Evolutionary conservation across 768 basidiomycete genomes (phyloP).

Genomic region (Leccinellum luteum): DNA sequence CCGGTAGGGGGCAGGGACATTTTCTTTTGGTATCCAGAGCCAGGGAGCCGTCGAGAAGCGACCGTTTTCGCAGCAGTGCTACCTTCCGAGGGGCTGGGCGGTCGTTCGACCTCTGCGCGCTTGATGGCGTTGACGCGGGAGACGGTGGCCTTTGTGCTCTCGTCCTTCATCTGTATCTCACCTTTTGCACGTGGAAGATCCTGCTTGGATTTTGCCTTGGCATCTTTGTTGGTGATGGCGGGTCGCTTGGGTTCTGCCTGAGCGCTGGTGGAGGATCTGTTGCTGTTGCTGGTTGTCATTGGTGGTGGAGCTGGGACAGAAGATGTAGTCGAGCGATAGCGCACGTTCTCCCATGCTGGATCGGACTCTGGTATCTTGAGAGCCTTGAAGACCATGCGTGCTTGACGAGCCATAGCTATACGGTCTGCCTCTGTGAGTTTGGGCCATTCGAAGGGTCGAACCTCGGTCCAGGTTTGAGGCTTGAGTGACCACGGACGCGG

Average conservation of each 20-base stretch:
- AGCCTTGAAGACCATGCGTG: slow-evolving; percentile 44
- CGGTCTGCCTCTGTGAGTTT: slow-evolving; percentile 48
- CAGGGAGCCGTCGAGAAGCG: slow-evolving; percentile 39
- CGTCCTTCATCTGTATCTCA: slow-evolving; percentile 39
- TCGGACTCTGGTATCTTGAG: slow-evolving; percentile 60
- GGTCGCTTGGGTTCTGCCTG: slow-evolving; percentile 42
- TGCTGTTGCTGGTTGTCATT: slow-evolving; percentile 17
- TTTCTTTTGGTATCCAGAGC: slow-evolving; percentile 48
- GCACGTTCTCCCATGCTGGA: slow-evolving; percentile 59
- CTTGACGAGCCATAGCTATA: slow-evolving; percentile 48
- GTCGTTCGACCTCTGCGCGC: slow-evolving; percentile 23
- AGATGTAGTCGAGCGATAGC: slow-evolving; percentile 27
- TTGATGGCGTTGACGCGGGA: slow-evolving; percentile 32
- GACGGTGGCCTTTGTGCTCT: slow-evolving; percentile 30
- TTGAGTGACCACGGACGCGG: slow-evolving; percentile 54
- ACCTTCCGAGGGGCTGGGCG: slow-evolving; percentile 17
- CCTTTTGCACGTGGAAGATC: slow-evolving; percentile 31
- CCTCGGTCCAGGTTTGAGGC: slow-evolving; percentile 58
- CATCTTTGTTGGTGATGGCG: slow-evolving; percentile 44
- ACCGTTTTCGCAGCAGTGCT: slow-evolving; percentile 17
- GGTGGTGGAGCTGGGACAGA: slow-evolving; percentile 17
- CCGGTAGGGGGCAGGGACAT: slow-evolving; percentile 22
- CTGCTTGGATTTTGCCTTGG: slow-evolving; percentile 39
- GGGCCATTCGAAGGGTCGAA: slow-evolving; percentile 65
- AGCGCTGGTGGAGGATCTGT: slow-evolving; percentile 20